Percentiles rank a stretch among this genome's conserved stretches.
Conservation (phyloP, 371 early-diverging fungal species). For the Rhizopus sp. region DNA sequence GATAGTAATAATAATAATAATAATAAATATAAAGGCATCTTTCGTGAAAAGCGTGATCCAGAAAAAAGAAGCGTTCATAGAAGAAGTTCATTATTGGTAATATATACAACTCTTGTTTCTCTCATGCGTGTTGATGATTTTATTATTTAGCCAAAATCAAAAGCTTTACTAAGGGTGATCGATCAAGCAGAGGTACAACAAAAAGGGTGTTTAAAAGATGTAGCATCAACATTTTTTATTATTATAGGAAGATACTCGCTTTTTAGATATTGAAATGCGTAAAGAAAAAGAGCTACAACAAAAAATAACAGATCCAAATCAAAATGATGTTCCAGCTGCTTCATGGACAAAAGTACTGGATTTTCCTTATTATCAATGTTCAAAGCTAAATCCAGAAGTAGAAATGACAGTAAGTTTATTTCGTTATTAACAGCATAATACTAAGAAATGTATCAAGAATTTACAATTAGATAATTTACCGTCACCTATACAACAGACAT, state of each 20-base stretch:
- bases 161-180: conserved; percentile 42
- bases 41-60: conserved; percentile 31
- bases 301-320: conserved; percentile 15
- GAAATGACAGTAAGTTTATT: conserved; percentile 42
- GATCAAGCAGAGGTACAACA: conserved; percentile 41
- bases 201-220: background rate
- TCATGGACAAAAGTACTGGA: conserved; percentile 42
- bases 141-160: conserved; percentile 39
- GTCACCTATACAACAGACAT: conserved; percentile 30
- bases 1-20: conserved; percentile 7
- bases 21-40: conserved; percentile 4
- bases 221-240: background rate
- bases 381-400: conserved; percentile 47
- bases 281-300: conserved; percentile 42
- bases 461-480: conserved; percentile 46
- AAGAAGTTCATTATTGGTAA: conserved; percentile 44
- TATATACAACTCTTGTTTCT: background rate
- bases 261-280: conserved; percentile 47
- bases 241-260: conserved; percentile 45
- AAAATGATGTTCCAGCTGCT: conserved; percentile 34
- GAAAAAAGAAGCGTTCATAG: conserved; percentile 42
- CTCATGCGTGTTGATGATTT: no score
- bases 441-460: conserved; percentile 15
- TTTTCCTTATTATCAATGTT: conserved; percentile 36
- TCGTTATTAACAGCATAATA: conserved; percentile 1